phyloP scores from a whole-genome alignment of 1,139 yeast species.

The Blastobotrys aristatus region DNA sequence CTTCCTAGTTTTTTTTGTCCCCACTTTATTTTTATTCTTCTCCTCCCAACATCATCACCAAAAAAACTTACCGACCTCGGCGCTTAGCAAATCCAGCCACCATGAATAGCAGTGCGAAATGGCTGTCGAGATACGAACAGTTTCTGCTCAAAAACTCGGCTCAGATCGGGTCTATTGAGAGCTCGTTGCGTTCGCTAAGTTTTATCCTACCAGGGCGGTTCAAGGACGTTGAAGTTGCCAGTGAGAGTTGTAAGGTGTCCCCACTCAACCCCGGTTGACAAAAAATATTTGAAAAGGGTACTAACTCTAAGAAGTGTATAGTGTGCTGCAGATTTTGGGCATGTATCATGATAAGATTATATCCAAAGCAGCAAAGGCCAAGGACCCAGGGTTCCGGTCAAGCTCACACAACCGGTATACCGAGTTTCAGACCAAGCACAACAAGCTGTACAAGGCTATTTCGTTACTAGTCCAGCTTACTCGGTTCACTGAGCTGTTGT shows the following conservation, averaged over 20 bases:
- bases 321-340: slow-evolving; percentile 36
- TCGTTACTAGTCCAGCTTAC: slow-evolving; percentile 33
- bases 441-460: slow-evolving; percentile 28
- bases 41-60: not conserved
- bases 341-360: slow-evolving; percentile 38
- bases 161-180: slow-evolving; percentile 38
- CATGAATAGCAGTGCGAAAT: slow-evolving; percentile 9
- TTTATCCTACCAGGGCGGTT: slow-evolving; percentile 40
- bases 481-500: slow-evolving; percentile 36
- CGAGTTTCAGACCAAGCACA: slow-evolving; percentile 25
- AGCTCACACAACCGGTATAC: slow-evolving; percentile 35
- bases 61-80: not conserved
- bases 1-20: slow-evolving; percentile 2
- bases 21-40: not conserved
- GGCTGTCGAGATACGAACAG: slow-evolving; percentile 29
- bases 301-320: no score
- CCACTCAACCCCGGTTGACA: not conserved
- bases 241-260: slow-evolving; percentile 28
- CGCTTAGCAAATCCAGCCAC: not conserved
- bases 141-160: slow-evolving; percentile 36
- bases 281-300: not conserved
- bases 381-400: slow-evolving; percentile 24
- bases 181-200: slow-evolving; percentile 35
- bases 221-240: slow-evolving; percentile 38
- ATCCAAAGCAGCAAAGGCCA: slow-evolving; percentile 30